Base-by-base conservation (phyloP, 352 stramenopile species). In the Pythium volutum region DNA sequence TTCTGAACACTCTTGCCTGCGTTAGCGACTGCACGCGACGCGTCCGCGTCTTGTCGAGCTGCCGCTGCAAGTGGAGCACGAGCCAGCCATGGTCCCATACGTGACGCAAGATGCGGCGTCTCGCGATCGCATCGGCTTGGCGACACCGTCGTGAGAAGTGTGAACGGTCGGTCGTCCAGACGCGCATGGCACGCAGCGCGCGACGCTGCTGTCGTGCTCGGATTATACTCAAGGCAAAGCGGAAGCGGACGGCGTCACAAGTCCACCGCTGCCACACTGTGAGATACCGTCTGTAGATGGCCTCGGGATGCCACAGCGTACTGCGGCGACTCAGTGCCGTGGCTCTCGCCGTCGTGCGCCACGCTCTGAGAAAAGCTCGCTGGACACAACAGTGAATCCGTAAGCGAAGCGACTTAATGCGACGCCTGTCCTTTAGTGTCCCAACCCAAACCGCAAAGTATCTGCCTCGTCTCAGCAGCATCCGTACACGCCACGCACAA, bases 301-400 rank as follows among this genome's bases (percentile, higher is more conserved):
- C 46, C 36, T 62, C 43, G 2, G 57, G 46, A 25, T 66, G 56
- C 64, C 56, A 70, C n/a, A 66, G 39, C 23, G 56, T 59, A 18
- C 64, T 70, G 18, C 8, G 49, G n/a, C 56, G 36, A n/a, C 51
- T 46, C 2, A 59, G 33, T 3, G 7, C 31, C 2, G 27, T 23
- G 1, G 64, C 64, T 38, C 18, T 22, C 18, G 52, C 34, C 0
- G 56, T 39, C 2, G 42, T 8, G 18, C 31, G 33, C 64, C 64
- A 70, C 20, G 64, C 56, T 1, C 9, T 25, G 8, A 63, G 39
- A 14, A 62, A 34, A 0, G 49, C 39, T 26, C 22, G 49, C 25
- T 56, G 31, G 6, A 54, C 9, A 12, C 52, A 51, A 6, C 45
- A 36, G 2, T 14, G 9, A 4, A 65, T 36, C 0, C 52, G 41